Base-by-base conservation (phyloP, 164 flowering plant species). In the Chimonanthus praecox region DNA sequence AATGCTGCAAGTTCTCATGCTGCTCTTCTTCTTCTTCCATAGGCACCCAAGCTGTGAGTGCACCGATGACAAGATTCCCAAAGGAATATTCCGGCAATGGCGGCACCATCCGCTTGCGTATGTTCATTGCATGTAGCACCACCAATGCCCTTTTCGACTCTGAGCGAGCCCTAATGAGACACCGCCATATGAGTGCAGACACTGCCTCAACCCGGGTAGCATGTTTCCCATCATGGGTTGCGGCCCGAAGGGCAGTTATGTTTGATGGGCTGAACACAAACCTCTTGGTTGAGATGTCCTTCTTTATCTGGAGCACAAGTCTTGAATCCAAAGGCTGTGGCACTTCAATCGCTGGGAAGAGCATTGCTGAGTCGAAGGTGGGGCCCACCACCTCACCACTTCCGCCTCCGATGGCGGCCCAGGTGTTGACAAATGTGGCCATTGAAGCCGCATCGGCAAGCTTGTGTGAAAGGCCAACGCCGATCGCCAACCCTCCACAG, bases 171-270 rank as follows among this genome's bases (percentile, higher is more conserved):
- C 4, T 84, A 84, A 9, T 78, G 6, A 64, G 47, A 54, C 72
- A 74, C 64, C 80, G 82, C 89, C 89, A 87, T 20, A 90, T 49
- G 65, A 89, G 75, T 2, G 88, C 84, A 0, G 91, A 78, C 21
- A 90, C 81, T 0, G 71, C 80, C 74, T 86, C 88, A 0, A 88
- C 78, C 0, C 87, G 77, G 0, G 89, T 85, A 0, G 90, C 88
- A 50, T 51, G 2, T 13, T n/a, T 47, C 3, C 46, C 75, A 4
- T 7, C 33, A 20, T 3, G 47, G 20, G 77, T 80, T 71, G 66
- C 68, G 2, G 74, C 76, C 69, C 78, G 75, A 8, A 87, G 83
- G 0, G 72, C 65, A 54, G 80, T 68, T 50, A 87, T 78, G 3
- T 82, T 80, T 0, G 83, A 65, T 1, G 80, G 77, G 66, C 78